phyloP scores from a whole-genome alignment of 106 monocot genomes.

The Apostasia ramifera region DNA sequence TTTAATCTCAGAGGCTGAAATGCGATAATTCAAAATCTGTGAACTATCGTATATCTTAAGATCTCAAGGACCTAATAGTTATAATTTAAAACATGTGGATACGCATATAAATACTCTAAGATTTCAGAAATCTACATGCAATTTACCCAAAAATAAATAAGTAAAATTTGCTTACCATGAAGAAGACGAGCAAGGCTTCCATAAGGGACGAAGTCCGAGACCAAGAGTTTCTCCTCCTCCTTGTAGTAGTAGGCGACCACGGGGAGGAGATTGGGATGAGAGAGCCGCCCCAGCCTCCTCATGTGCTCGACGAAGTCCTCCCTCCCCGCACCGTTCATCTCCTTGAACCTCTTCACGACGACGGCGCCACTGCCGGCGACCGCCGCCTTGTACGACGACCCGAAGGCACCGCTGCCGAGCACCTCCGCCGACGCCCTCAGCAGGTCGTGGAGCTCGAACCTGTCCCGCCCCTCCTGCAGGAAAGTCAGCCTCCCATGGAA shows the following conservation, averaged over 20 bases:
- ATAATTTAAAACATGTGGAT: no score
- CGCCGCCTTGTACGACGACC: conserved; percentile 11
- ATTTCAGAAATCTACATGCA: no score
- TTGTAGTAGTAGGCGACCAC: conserved; percentile 64
- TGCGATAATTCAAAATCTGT: no score
- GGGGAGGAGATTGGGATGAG: conserved; percentile 75
- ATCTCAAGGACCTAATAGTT: no score
- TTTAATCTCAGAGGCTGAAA: no score
- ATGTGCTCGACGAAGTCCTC: conserved; percentile 90
- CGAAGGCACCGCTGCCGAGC: no score
- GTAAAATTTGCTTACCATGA: conserved; percentile 31
- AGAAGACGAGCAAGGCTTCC: conserved; percentile 82
- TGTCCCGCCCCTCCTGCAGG: conserved; percentile 17
- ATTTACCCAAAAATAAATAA: no score
- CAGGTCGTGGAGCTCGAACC: conserved; percentile 51
- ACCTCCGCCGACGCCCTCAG: no score
- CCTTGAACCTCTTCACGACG: conserved; percentile 41
- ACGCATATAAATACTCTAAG: no score
- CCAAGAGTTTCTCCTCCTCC: conserved; percentile 77
- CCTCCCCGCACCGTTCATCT: conserved; percentile 69
- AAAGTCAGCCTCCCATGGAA: conserved; percentile 34
- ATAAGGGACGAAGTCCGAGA: conserved; percentile 48
- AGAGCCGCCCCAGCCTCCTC: conserved; percentile 63
- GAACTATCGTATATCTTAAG: no score
- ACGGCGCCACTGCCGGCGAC: no score